Evolutionary conservation across 768 basidiomycete species (phyloP).

Genomic region (Candolleomyces efflorescens): DNA sequence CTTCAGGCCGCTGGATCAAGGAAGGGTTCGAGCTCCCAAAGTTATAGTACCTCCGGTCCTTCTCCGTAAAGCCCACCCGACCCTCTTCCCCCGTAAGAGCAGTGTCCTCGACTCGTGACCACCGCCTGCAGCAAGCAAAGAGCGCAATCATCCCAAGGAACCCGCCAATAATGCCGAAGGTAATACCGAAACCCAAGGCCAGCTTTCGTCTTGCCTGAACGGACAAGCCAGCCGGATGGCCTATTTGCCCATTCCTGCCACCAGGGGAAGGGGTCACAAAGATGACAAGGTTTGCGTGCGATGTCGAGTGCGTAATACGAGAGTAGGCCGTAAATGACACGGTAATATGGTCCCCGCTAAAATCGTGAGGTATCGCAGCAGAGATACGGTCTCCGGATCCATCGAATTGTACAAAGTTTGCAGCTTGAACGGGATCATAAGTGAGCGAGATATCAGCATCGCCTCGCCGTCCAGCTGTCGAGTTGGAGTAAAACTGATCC

Average conservation of each 20-base stretch:
- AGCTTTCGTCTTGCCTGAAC: constrained; percentile 43
- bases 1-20: neutral
- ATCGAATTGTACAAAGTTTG: constrained; percentile 53
- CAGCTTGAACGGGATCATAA: constrained; percentile 47
- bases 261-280: constrained; percentile 32
- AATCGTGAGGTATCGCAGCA: constrained; percentile 53
- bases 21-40: constrained; percentile 19
- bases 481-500: constrained; percentile 50
- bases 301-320: constrained; percentile 61
- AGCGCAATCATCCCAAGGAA: constrained; percentile 48
- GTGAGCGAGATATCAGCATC: constrained; percentile 49
- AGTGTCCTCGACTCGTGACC: constrained; percentile 54
- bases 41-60: constrained; percentile 69
- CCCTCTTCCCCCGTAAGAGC: constrained; percentile 60
- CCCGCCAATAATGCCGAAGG: constrained; percentile 61
- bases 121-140: constrained; percentile 54
- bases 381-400: constrained; percentile 28
- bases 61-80: constrained; percentile 51
- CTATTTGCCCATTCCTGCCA: constrained; percentile 31
- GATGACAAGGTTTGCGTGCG: constrained; percentile 56
- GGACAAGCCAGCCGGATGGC: constrained; percentile 33
- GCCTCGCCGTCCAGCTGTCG: constrained; percentile 27
- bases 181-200: constrained; percentile 54
- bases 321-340: constrained; percentile 70
- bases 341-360: constrained; percentile 35